These are phyloP conservation scores for Zasmidium angulare DNA, from an alignment of 2,329 filamentous ascomycete genomes.

Conservation along the genomic window DNA sequence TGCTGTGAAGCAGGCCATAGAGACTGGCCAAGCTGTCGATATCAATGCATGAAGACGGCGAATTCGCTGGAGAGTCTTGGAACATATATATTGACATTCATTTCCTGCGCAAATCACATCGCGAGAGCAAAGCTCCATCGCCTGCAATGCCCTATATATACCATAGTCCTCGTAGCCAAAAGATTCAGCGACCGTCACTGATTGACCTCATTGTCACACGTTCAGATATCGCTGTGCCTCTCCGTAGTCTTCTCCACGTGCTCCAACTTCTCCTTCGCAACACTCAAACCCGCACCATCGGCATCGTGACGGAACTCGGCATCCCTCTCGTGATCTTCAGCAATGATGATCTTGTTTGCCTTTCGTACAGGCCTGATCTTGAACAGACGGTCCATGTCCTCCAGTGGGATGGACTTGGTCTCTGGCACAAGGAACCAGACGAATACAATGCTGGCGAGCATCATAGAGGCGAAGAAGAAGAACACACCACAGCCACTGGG, in stretches of 20 bases:
- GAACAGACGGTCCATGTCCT: constrained; percentile 49
- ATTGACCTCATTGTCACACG: neutral
- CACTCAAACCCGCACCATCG: constrained; percentile 35
- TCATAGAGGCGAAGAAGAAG: constrained; percentile 52
- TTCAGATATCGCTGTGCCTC: constrained; percentile 15
- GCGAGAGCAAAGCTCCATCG: constrained; percentile 21
- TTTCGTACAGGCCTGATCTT: constrained; percentile 43
- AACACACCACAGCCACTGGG: constrained; percentile 39
- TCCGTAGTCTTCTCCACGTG: constrained; percentile 31
- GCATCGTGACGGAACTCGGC: constrained; percentile 45
- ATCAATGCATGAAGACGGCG: constrained; percentile 2
- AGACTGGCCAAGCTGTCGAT: constrained; percentile 28
- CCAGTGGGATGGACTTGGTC: constrained; percentile 48
- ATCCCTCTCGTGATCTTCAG: constrained; percentile 39
- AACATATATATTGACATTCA: neutral
- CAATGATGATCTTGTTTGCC: constrained; percentile 42
- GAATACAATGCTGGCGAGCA: constrained; percentile 46
- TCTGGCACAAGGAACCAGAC: constrained; percentile 45
- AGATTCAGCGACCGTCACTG: neutral
- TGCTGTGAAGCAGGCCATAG: constrained; percentile 50
- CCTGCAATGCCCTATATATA: constrained; percentile 1
- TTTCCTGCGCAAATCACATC: neutral
- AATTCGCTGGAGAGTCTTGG: neutral
- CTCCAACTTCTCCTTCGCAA: constrained; percentile 39
- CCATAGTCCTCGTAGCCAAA: neutral